Conservation (phyloP, 208 protist genomes). For the Wallacemonas rigidus region DNA sequence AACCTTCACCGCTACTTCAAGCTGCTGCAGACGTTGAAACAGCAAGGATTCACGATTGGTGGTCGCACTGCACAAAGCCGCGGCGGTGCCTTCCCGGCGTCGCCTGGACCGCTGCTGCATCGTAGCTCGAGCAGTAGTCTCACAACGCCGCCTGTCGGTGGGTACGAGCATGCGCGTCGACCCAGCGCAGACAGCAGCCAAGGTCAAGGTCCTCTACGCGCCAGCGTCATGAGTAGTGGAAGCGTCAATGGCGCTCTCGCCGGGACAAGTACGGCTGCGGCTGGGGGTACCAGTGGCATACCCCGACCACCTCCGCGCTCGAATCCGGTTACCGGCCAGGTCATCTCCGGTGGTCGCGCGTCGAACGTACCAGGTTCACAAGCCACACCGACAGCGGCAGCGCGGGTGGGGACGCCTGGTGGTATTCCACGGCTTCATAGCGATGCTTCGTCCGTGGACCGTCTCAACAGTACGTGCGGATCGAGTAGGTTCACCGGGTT, state of each 20-base stretch:
- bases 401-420: neutral
- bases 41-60: slow-evolving; percentile 11
- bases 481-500: neutral
- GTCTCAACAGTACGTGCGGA: neutral
- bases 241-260: neutral
- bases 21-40: slow-evolving; percentile 25
- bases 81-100: neutral
- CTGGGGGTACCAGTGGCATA: neutral
- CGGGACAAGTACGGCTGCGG: too few relatives aligned
- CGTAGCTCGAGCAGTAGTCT: neutral
- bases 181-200: neutral
- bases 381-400: too few relatives aligned
- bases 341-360: slow-evolving; percentile 7
- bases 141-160: neutral
- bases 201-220: neutral
- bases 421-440: neutral
- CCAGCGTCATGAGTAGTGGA: neutral
- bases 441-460: neutral
- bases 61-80: neutral
- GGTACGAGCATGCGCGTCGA: neutral
- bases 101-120: neutral
- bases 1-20: slow-evolving; percentile 38
- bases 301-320: slow-evolving; percentile 9
- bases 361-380: neutral
- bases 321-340: slow-evolving; percentile 12